Percentiles rank a stretch among this genome's conserved stretches.
phyloP scores from a whole-genome alignment of 257 asterid genomes.

The Plantago ovata region DNA sequence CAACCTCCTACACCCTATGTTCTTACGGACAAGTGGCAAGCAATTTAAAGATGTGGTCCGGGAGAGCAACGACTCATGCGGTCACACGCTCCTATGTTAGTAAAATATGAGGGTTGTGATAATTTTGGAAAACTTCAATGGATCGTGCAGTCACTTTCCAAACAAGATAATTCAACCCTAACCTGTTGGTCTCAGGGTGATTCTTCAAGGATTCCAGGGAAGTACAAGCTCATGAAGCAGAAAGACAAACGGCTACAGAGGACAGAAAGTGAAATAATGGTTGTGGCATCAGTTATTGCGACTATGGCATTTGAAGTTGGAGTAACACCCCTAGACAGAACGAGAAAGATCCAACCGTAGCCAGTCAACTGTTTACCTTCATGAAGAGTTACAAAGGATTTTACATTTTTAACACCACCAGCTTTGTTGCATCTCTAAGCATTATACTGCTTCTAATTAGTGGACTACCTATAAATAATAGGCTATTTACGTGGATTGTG shows the following conservation, averaged over 20 bases:
- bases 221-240: not conserved
- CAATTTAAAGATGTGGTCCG: no score
- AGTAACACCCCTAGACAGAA: slow-evolving; percentile 25
- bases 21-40: no score
- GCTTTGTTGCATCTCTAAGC: slow-evolving; percentile 39
- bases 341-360: slow-evolving; percentile 6
- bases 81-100: no score
- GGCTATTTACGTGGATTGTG: slow-evolving; percentile 25
- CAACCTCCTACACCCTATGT: no score
- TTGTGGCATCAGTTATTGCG: slow-evolving; percentile 42
- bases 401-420: slow-evolving; percentile 22
- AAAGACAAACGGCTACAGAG: slow-evolving; percentile 29
- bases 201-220: not conserved
- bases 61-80: no score
- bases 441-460: slow-evolving; percentile 32
- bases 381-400: slow-evolving; percentile 3
- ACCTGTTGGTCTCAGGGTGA: no score
- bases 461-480: slow-evolving; percentile 25
- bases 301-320: slow-evolving; percentile 46
- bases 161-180: no score
- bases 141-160: no score
- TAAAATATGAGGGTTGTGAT: no score
- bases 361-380: not conserved
- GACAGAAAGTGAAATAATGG: slow-evolving; percentile 33
- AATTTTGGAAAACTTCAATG: no score